Conservation (phyloP, 306 rosid species). For the Castanospermum australe region DNA sequence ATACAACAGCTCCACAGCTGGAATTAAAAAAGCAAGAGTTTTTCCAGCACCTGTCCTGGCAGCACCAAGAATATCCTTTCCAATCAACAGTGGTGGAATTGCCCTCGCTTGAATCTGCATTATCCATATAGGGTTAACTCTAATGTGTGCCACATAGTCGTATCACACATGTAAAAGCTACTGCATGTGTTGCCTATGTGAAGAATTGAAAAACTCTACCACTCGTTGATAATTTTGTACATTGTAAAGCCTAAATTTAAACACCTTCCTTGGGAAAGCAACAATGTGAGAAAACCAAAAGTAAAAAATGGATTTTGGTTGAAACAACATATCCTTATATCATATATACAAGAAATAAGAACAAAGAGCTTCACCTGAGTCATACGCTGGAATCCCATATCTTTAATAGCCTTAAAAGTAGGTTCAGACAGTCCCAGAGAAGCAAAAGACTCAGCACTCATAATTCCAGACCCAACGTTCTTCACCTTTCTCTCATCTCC, state of each 20-base stretch:
- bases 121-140: neutral
- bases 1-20: slow-evolving; percentile 79
- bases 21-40: slow-evolving; percentile 89
- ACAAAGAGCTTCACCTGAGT: slow-evolving; percentile 53
- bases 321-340: neutral
- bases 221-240: too few species aligned
- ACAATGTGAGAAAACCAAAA: neutral
- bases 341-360: neutral
- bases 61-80: slow-evolving; percentile 91
- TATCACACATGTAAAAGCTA: neutral
- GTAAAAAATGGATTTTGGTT: neutral
- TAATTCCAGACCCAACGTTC: slow-evolving; percentile 50
- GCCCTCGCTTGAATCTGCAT: slow-evolving; percentile 86
- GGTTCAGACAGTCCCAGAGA: slow-evolving; percentile 64
- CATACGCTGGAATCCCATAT: slow-evolving; percentile 59
- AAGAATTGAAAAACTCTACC: neutral
- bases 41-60: slow-evolving; percentile 98
- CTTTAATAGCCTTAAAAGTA: slow-evolving; percentile 59
- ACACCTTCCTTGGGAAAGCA: neutral
- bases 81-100: slow-evolving; percentile 66
- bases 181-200: neutral
- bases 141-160: neutral
- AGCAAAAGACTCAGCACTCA: slow-evolving; percentile 55
- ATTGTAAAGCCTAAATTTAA: neutral
- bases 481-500: slow-evolving; percentile 20